Evolutionary conservation across 768 basidiomycete species (phyloP).

Genomic region (Collybia mongolica): DNA sequence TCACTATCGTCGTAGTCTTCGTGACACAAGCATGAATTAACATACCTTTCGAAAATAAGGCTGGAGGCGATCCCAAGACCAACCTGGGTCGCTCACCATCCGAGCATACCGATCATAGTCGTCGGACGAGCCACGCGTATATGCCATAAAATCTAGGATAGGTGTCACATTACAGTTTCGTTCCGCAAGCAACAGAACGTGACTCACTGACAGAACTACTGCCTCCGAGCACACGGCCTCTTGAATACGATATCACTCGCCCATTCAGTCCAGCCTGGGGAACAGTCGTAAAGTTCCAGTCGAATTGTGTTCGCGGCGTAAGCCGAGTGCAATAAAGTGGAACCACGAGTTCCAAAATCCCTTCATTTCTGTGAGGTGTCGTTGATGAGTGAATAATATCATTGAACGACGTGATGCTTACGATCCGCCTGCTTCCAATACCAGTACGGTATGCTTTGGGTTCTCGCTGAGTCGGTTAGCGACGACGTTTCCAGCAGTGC

Average conservation of each 20-base stretch:
- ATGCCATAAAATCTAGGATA: constrained; percentile 17
- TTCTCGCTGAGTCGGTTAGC: constrained; percentile 17
- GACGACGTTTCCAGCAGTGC: constrained; percentile 19
- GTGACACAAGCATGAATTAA: neutral
- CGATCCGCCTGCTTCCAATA: constrained; percentile 18
- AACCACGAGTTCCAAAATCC: constrained; percentile 10
- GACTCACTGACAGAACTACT: constrained; percentile 28
- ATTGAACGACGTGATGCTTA: neutral
- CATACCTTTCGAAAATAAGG: constrained; percentile 18
- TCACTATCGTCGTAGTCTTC: too few species aligned
- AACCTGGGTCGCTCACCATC: constrained; percentile 26
- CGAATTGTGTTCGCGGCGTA: constrained; percentile 16
- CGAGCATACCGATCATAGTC: constrained; percentile 30
- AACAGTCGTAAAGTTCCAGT: constrained; percentile 36
- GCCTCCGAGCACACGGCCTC: constrained; percentile 31
- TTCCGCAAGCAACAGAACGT: too few species aligned
- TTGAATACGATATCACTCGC: constrained; percentile 20
- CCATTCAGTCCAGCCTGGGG: constrained; percentile 26
- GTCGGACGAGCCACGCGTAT: constrained; percentile 20
- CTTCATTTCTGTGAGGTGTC: constrained; percentile 11
- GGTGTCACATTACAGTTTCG: neutral
- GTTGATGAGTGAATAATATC: neutral
- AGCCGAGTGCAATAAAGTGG: constrained; percentile 10
- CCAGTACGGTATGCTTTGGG: constrained; percentile 11
- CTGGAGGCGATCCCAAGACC: constrained; percentile 29